Conservation (phyloP, 306 rosid species). For the Senna tora region DNA sequence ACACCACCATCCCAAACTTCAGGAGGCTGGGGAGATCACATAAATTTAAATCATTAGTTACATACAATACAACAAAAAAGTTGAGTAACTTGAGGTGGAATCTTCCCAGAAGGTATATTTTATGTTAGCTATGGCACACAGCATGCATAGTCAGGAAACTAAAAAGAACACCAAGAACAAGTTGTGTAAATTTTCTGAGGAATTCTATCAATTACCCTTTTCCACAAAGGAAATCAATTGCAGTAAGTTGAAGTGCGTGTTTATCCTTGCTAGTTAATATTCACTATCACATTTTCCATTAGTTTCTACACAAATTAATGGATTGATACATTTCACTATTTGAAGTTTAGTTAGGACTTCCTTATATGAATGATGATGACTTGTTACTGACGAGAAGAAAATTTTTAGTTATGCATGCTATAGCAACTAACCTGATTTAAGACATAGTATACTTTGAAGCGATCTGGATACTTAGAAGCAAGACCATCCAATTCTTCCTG, state of each 20-base stretch:
- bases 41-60: too few species aligned
- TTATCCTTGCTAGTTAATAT: slow-evolving; percentile 6
- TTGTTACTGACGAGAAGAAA: neutral
- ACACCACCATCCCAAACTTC: slow-evolving; percentile 91
- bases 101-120: too few species aligned
- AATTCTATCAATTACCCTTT: neutral
- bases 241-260: slow-evolving; percentile 6
- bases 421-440: slow-evolving; percentile 75
- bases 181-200: neutral
- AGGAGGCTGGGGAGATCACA: slow-evolving; percentile 66
- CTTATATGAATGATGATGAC: neutral
- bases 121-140: too few species aligned
- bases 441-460: slow-evolving; percentile 74
- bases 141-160: too few species aligned
- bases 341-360: neutral
- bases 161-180: slow-evolving; percentile 13
- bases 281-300: neutral
- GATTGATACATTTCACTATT: neutral
- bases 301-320: neutral
- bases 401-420: slow-evolving; percentile 28
- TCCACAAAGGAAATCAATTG: neutral
- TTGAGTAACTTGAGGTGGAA: slow-evolving; percentile 50
- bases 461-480: slow-evolving; percentile 67
- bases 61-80: too few species aligned
- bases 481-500: slow-evolving; percentile 91